Conservation (phyloP, 108 stramenopile species). For the Cyclotella baltica region DNA sequence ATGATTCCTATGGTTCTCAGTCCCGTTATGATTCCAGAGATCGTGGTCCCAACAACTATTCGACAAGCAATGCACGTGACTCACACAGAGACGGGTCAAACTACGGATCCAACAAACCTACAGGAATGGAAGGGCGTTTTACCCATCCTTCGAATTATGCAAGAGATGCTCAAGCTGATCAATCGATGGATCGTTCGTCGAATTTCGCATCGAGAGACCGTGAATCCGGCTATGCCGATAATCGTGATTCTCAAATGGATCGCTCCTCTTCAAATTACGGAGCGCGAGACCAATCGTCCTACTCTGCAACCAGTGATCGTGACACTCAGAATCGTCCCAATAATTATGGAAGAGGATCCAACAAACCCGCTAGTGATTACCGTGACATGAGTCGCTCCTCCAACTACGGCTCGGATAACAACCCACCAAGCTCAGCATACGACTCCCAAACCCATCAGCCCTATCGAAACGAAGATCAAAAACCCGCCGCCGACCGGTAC, state of each 20-base stretch:
- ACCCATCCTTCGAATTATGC: no score
- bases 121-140: no score
- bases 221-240: no score
- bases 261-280: not conserved
- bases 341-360: not conserved
- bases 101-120: no score
- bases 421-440: not conserved
- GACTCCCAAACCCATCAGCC: not conserved
- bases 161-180: no score
- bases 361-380: not conserved
- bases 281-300: no score
- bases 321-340: not conserved
- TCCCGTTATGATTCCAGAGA: no score
- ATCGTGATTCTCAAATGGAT: conserved; percentile 5
- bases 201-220: not conserved
- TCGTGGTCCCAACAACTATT: no score
- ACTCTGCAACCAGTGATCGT: no score
- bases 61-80: no score
- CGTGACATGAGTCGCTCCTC: not conserved
- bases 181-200: no score
- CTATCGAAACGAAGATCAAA: not conserved
- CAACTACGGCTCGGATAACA: not conserved
- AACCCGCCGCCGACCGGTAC: not conserved
- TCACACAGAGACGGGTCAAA: no score
- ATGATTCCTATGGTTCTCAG: not conserved